Conservation (phyloP, 1,284 basidiomycete species). For the Pascua sp. region DNA sequence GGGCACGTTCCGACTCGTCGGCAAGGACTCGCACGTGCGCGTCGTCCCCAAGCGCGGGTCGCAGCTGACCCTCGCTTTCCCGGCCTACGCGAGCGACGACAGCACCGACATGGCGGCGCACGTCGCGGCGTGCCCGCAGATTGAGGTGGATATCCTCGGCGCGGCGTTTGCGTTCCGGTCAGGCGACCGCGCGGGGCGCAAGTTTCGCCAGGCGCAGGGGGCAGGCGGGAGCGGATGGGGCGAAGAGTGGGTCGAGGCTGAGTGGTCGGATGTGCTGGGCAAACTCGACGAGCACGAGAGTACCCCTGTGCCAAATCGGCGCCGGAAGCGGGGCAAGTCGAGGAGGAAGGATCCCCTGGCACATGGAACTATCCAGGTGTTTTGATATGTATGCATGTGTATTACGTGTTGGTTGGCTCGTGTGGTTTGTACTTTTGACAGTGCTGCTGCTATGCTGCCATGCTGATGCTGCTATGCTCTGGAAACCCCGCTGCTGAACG, state of each 20-base stretch:
- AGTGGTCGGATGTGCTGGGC: constrained; percentile 21
- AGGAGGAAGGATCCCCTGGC: constrained; percentile 44
- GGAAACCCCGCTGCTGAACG: no score
- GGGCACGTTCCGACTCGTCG: constrained; percentile 49
- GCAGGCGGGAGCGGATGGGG: constrained; percentile 45
- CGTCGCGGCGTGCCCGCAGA: constrained; percentile 27
- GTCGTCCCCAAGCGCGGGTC: constrained; percentile 50
- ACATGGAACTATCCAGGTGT: constrained; percentile 27
- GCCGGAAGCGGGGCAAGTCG: constrained; percentile 31
- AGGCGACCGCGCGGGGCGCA: constrained; percentile 50
- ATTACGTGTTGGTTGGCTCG: no score
- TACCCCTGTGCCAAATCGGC: constrained; percentile 1
- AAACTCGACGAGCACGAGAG: constrained; percentile 5
- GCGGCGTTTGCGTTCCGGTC: constrained; percentile 48
- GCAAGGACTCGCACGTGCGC: constrained; percentile 26
- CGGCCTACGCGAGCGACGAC: constrained; percentile 35
- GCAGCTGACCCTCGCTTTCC: constrained; percentile 48
- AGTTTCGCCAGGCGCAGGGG: constrained; percentile 47
- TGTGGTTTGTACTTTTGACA: no score
- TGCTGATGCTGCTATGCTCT: no score
- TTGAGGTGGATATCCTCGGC: constrained; percentile 49
- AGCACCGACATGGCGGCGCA: constrained; percentile 13
- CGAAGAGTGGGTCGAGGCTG: constrained; percentile 39
- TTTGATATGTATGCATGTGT: constrained; percentile 6
- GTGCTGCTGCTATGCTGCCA: no score